Conservation (phyloP, 768 basidiomycete genomes). For the Collybiopsis luxurians region DNA sequence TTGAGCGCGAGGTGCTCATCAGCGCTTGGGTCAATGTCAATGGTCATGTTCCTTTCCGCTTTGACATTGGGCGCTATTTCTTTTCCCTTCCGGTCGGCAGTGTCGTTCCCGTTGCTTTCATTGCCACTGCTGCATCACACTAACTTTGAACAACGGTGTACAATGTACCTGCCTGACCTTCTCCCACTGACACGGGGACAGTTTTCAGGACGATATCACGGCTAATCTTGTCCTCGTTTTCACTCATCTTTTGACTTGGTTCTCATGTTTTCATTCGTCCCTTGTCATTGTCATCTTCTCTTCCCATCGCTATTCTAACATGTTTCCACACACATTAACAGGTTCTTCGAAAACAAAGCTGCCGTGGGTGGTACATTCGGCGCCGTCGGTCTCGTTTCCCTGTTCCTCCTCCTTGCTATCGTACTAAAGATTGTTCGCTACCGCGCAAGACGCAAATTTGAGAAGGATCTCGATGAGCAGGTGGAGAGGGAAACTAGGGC, state of each 20-base stretch:
- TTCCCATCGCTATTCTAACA: neutral
- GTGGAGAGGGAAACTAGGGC: neutral
- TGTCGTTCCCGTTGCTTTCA: neutral
- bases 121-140: too few species aligned
- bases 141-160: too few species aligned
- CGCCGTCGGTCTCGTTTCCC: neutral
- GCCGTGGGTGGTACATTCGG: constrained; percentile 1
- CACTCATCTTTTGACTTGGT: too few species aligned
- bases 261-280: neutral
- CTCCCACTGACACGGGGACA: too few species aligned
- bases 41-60: too few species aligned
- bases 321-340: neutral
- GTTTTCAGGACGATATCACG: too few species aligned
- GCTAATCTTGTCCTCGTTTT: too few species aligned
- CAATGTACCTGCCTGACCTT: too few species aligned
- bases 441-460: neutral
- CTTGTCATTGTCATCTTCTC: neutral
- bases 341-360: constrained; percentile 4
- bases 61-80: neutral
- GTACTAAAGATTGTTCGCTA: constrained; percentile 2
- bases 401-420: neutral
- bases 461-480: constrained; percentile 4
- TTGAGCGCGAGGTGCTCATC: too few species aligned
- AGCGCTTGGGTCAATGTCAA: too few species aligned
- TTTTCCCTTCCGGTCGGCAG: neutral